Base-by-base conservation (phyloP, 1,284 basidiomycete species). In the Ceratobasidium theobromae region DNA sequence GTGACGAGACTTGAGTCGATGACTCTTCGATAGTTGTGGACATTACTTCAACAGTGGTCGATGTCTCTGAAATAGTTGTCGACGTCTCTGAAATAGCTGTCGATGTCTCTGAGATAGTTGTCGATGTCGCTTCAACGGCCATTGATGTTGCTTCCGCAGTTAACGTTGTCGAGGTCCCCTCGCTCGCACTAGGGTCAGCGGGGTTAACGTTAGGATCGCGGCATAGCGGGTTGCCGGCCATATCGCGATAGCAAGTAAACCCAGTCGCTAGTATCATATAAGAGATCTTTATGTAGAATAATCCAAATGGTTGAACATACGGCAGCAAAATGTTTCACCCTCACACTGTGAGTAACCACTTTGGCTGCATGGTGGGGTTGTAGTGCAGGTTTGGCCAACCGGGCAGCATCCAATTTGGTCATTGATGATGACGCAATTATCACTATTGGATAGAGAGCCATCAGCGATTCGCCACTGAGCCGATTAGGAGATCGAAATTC, bases 351-450 rank as follows among this genome's bases (percentile, higher is more conserved):
- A 33, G 9, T 51, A 62, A 1, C 32, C 46, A 2, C n/a, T n/a
- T n/a, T n/a, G n/a, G n/a, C n/a, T n/a, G n/a, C n/a, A n/a, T n/a
- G n/a, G n/a, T n/a, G n/a, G n/a, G n/a, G 46, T 16, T 9, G 32
- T 33, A 14, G 27, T 14, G 35, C 57, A 62, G 11, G 30, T 62
- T 28, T 62, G 32, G 25, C 57, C 57, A 4, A 49, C 40, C 16
- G 57, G 57, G 23, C 57, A 62, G 21, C 57, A 62, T 18, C 57
- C 57, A 18, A 51, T 11, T 18, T 62, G 16, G 9, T 46, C 57
- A 14, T 49, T 58, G 41, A 58, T 25, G 16, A 48, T 58, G 21
- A 58, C 55, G 25, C 55, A 58, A 16, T 58, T 48, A n/a, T 58
- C 33, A 12, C 14, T 6, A 48, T 48, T 48, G 27, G 46, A 12